These are phyloP conservation scores for Cornus controversa DNA, from an alignment of 148 eudicot species.

Conservation along the genomic window DNA sequence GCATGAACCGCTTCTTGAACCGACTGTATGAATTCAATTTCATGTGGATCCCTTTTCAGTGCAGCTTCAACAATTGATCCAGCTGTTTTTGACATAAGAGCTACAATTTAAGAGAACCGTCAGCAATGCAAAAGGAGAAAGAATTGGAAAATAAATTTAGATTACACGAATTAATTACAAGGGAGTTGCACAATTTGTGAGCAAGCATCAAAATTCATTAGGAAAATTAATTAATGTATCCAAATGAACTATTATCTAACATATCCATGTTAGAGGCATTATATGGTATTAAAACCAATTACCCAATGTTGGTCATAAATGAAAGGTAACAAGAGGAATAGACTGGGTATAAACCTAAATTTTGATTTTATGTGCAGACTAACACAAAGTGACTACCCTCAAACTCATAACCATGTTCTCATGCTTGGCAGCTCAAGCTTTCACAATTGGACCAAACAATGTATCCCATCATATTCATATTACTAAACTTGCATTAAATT, in stretches of 20 bases:
- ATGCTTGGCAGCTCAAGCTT: too few species aligned
- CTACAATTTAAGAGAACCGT: constrained; percentile 48
- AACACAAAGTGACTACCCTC: too few species aligned
- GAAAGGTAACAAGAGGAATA: too few species aligned
- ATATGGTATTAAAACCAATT: too few species aligned
- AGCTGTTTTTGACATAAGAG: constrained; percentile 97
- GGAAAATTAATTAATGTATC: neutral
- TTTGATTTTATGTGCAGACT: too few species aligned
- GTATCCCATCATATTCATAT: too few species aligned
- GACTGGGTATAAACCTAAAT: too few species aligned
- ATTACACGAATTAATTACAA: neutral
- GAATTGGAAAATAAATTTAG: constrained; percentile 8
- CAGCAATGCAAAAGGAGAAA: constrained; percentile 5
- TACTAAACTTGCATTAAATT: too few species aligned
- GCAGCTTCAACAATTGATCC: constrained; percentile 97
- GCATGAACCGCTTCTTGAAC: constrained; percentile 88
- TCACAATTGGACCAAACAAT: too few species aligned
- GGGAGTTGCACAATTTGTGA: neutral
- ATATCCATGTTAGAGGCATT: too few species aligned
- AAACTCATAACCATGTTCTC: too few species aligned
- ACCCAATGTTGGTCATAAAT: too few species aligned
- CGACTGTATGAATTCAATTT: constrained; percentile 88
- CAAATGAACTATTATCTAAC: neutral
- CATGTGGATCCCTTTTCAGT: constrained; percentile 95
- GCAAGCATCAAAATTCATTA: neutral